Evolutionary conservation across 345 rosid genomes (phyloP).

Genomic region (Populus simonii): DNA sequence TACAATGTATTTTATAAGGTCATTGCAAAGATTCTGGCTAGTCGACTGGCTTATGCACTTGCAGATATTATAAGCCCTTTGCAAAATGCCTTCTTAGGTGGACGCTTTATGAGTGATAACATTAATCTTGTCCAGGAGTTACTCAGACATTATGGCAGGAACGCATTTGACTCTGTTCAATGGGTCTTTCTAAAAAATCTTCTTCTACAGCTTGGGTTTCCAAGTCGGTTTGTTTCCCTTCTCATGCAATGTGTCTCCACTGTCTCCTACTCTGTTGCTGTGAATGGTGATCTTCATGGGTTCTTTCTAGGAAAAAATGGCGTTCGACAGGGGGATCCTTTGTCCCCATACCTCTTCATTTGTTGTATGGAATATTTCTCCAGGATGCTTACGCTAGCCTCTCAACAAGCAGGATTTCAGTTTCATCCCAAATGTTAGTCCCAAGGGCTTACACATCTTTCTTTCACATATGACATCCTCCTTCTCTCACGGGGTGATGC

Average conservation of each 20-base stretch:
- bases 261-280: background rate
- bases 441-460: background rate
- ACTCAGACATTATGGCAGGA: too few species aligned
- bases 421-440: background rate
- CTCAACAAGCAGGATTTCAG: background rate
- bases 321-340: background rate
- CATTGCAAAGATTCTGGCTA: too few species aligned
- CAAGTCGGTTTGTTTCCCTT: too few species aligned
- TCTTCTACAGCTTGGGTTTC: background rate
- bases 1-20: too few species aligned
- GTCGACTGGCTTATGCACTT: too few species aligned
- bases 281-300: background rate
- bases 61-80: too few species aligned
- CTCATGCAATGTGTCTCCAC: background rate
- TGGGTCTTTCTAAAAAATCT: too few species aligned
- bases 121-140: too few species aligned
- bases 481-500: too few species aligned
- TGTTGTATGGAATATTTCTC: background rate
- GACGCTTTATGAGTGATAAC: too few species aligned
- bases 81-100: too few species aligned
- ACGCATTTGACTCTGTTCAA: too few species aligned
- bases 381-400: background rate
- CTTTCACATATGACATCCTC: background rate
- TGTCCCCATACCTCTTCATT: background rate
- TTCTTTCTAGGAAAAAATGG: background rate